A percentile compares a stretch with the other conserved stretches of the same genome.
Evolutionary conservation across 2,329 filamentous ascomycete species (phyloP).

Genomic region (Sarocladium brachiariae): DNA sequence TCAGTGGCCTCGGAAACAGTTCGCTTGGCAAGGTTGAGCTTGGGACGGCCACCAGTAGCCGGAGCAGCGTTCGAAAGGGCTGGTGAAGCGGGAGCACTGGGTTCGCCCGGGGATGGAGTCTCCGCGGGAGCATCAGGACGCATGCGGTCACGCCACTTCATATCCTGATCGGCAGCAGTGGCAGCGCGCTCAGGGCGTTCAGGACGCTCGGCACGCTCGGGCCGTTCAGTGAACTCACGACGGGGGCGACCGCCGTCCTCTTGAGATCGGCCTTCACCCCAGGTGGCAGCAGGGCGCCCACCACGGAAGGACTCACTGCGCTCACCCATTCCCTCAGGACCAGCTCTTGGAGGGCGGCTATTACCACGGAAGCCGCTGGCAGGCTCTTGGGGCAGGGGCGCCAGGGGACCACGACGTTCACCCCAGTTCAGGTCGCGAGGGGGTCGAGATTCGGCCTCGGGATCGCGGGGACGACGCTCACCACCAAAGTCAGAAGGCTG

Average conservation of each 20-base stretch:
- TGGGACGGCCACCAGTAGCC: slow-evolving; percentile 61
- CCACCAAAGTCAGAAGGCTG: slow-evolving; percentile 44
- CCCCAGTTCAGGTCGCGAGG: slow-evolving; percentile 73
- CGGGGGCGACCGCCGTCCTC: slow-evolving; percentile 53
- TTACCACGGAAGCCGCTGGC: slow-evolving; percentile 40
- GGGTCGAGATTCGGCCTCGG: slow-evolving; percentile 49
- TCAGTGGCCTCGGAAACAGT: slow-evolving; percentile 71
- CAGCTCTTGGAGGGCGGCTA: slow-evolving; percentile 38
- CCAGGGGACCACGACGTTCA: slow-evolving; percentile 85
- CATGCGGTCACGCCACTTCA: slow-evolving; percentile 89
- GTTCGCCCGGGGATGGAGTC: slow-evolving; percentile 57
- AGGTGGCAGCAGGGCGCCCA: slow-evolving; percentile 61
- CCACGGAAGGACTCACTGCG: slow-evolving; percentile 52
- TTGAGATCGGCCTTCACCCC: slow-evolving; percentile 61
- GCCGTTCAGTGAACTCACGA: slow-evolving; percentile 63
- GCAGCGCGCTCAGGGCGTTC: slow-evolving; percentile 62
- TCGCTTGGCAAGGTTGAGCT: slow-evolving; percentile 81
- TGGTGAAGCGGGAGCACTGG: slow-evolving; percentile 69
- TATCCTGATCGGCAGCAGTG: slow-evolving; percentile 87
- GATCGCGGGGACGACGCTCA: slow-evolving; percentile 62
- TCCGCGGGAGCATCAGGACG: slow-evolving; percentile 64
- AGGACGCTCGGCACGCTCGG: slow-evolving; percentile 62
- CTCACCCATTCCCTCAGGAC: slow-evolving; percentile 46
- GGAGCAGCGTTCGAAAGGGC: slow-evolving; percentile 46
- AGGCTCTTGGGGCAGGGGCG: slow-evolving; percentile 52